Percentiles rank a stretch among this genome's conserved stretches.
These are phyloP conservation scores for Polygonum aviculare DNA, from an alignment of 148 eudicot genomes.

Conservation along the genomic window DNA sequence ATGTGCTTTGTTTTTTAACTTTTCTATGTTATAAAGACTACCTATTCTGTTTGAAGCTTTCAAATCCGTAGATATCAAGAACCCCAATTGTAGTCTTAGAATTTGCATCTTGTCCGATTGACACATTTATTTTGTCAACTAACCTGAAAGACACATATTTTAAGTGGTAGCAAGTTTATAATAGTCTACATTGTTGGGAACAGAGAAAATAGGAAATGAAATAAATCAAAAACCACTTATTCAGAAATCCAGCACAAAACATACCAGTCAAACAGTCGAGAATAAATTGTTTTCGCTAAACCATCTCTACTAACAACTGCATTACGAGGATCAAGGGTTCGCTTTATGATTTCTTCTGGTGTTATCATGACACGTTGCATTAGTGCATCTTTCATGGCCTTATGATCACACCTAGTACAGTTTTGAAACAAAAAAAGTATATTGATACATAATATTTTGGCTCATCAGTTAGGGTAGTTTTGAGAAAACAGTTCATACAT, in stretches of 20 bases:
- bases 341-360: slow-evolving; percentile 94
- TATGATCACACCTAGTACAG: slow-evolving; percentile 68
- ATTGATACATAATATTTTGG: slow-evolving; percentile 1
- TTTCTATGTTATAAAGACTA: slow-evolving; percentile 9
- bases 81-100: slow-evolving; percentile 87
- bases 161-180: background rate
- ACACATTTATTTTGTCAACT: slow-evolving; percentile 84
- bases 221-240: background rate
- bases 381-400: slow-evolving; percentile 86
- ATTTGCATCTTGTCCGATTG: slow-evolving; percentile 91
- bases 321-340: slow-evolving; percentile 93
- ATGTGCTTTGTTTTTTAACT: background rate
- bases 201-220: background rate
- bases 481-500: slow-evolving; percentile 40
- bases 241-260: background rate
- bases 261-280: slow-evolving; percentile 91
- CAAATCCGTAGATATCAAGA: slow-evolving; percentile 97
- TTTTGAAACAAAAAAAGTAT: slow-evolving; percentile 8
- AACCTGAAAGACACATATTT: slow-evolving; percentile 48
- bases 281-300: slow-evolving; percentile 88
- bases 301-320: slow-evolving; percentile 95
- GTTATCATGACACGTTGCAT: slow-evolving; percentile 97
- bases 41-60: slow-evolving; percentile 98
- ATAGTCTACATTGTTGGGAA: background rate
- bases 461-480: slow-evolving; percentile 1